A percentile compares a stretch with the other conserved stretches of the same genome.
phyloP scores from a whole-genome alignment of 2,329 filamentous ascomycete genomes.

The Fragosphaeria purpurea region DNA sequence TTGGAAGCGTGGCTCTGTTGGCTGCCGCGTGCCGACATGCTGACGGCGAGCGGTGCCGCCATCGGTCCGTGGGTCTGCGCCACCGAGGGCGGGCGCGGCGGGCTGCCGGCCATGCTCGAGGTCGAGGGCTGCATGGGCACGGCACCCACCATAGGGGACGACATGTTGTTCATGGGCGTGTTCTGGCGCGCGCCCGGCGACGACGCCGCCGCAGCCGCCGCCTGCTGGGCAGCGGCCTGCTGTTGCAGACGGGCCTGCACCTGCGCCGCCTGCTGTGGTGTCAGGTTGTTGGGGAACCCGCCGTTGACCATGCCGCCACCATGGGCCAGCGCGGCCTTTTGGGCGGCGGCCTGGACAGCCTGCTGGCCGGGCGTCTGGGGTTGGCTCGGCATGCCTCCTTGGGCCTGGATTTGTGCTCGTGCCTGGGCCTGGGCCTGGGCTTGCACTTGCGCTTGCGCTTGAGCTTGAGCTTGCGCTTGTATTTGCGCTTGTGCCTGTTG shows the following conservation, averaged over 20 bases:
- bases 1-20: conserved; percentile 55
- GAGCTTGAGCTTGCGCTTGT: conserved; percentile 10
- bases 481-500: conserved; percentile 4
- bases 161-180: conserved; percentile 54
- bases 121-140: conserved; percentile 55
- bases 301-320: conserved; percentile 33
- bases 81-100: conserved; percentile 55
- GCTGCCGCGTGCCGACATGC: conserved; percentile 54
- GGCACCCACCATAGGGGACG: conserved; percentile 53
- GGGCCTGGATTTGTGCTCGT: conserved; percentile 9
- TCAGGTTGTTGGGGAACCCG: conserved; percentile 23
- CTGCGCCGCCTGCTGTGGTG: conserved; percentile 26
- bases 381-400: conserved; percentile 14
- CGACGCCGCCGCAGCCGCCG: conserved; percentile 38
- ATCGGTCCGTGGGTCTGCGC: conserved; percentile 49
- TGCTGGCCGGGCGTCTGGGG: conserved; percentile 9
- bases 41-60: conserved; percentile 49
- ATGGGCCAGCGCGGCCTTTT: conserved; percentile 19
- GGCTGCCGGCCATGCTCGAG: conserved; percentile 60
- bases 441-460: conserved; percentile 13
- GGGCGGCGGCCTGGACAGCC: conserved; percentile 14
- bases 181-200: conserved; percentile 58
- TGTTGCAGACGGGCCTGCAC: conserved; percentile 38
- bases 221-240: conserved; percentile 44
- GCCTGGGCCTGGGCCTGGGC: conserved; percentile 13